Evolutionary conservation across 345 rosid species (phyloP).

Genomic region (Angophora floribunda): DNA sequence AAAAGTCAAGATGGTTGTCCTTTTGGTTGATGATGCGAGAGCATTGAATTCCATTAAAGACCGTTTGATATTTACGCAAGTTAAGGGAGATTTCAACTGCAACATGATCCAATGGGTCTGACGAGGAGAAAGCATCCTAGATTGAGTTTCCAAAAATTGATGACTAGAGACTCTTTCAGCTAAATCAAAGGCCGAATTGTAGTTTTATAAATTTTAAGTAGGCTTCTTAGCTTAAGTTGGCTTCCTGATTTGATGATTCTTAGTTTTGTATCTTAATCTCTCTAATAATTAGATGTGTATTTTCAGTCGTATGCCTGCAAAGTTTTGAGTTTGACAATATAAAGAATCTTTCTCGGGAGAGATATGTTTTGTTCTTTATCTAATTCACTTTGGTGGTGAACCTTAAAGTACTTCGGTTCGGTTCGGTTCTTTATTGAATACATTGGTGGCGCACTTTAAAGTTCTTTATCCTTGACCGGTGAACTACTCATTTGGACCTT

Average conservation of each 20-base stretch:
- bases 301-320: fast-evolving
- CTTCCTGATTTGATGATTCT: neutral
- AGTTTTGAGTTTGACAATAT: neutral
- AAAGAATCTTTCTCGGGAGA: neutral
- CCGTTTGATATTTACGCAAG: neutral
- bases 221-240: neutral
- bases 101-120: neutral
- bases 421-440: neutral
- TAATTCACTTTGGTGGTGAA: neutral
- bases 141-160: neutral
- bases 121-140: neutral
- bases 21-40: neutral
- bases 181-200: neutral
- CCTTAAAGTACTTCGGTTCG: neutral
- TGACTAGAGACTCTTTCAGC: neutral
- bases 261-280: neutral
- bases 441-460: neutral
- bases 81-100: neutral
- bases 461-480: neutral
- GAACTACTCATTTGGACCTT: neutral
- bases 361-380: neutral
- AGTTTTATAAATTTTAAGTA: neutral
- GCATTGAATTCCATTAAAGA: neutral
- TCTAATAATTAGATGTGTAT: neutral
- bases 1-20: neutral